These are phyloP conservation scores for Acephala macrosclerotiorum DNA, from an alignment of 2,329 filamentous ascomycete species.

Conservation along the genomic window DNA sequence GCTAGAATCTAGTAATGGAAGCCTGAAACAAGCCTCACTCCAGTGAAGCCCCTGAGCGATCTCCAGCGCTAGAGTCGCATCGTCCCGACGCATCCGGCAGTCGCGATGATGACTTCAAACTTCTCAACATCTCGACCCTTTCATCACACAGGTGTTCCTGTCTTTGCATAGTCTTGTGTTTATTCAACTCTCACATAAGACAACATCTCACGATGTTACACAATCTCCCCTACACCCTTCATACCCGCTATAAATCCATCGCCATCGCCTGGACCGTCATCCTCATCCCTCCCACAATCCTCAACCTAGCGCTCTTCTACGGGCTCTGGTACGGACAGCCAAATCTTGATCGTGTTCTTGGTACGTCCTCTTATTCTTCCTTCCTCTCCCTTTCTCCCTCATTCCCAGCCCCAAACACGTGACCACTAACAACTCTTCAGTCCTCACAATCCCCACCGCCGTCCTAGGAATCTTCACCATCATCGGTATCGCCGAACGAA, in stretches of 20 bases:
- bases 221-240: slow-evolving; percentile 35
- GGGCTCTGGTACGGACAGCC: slow-evolving; percentile 35
- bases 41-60: not conserved
- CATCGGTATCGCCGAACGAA: slow-evolving; percentile 32
- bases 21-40: not conserved
- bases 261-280: slow-evolving; percentile 37
- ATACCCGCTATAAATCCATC: slow-evolving; percentile 32
- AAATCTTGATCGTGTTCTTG: slow-evolving; percentile 32
- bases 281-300: slow-evolving; percentile 34
- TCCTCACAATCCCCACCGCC: slow-evolving; percentile 36
- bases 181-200: too few relatives aligned
- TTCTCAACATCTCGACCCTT: not conserved
- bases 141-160: not conserved
- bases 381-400: not conserved
- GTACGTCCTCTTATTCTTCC: slow-evolving; percentile 25
- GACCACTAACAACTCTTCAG: slow-evolving; percentile 24
- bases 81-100: not conserved
- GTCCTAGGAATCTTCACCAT: slow-evolving; percentile 34
- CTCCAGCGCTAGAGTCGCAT: not conserved
- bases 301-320: slow-evolving; percentile 36
- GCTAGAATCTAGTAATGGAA: not conserved
- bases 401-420: slow-evolving; percentile 5
- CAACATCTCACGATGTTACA: slow-evolving; percentile 29
- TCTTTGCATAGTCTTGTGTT: not conserved
- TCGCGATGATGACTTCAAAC: not conserved